Evolutionary conservation across 2,329 filamentous ascomycete genomes (phyloP).

Genomic region (Sporothrix phasma): DNA sequence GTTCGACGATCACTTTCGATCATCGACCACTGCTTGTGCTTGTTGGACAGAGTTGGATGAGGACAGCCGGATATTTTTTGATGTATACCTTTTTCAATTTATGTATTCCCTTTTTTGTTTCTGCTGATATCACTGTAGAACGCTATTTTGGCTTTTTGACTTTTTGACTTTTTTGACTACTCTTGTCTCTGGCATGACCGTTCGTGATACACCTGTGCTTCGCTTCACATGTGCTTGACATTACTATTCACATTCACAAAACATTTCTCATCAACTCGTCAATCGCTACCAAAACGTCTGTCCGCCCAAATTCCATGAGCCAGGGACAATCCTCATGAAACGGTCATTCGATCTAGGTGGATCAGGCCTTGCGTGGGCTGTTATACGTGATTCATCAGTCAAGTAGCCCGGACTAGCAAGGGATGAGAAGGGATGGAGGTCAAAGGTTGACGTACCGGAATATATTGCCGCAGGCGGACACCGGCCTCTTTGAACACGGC

Average conservation of each 20-base stretch:
- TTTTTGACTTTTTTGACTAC: neutral
- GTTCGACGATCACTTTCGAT: neutral
- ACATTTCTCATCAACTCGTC: neutral
- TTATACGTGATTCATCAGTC: neutral
- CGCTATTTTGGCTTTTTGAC: slow-evolving; percentile 11
- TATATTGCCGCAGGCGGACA: slow-evolving; percentile 77
- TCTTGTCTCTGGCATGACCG: neutral
- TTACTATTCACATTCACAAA: neutral
- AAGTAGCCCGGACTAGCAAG: neutral
- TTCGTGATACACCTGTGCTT: no score
- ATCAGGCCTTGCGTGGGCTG: slow-evolving; percentile 56
- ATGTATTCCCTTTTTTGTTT: slow-evolving; percentile 17
- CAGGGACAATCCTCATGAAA: neutral
- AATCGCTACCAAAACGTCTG: neutral
- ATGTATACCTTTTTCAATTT: slow-evolving; percentile 11
- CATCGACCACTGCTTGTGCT: neutral
- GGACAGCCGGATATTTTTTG: slow-evolving; percentile 12
- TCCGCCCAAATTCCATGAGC: neutral
- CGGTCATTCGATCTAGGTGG: slow-evolving; percentile 44
- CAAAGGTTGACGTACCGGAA: slow-evolving; percentile 50
- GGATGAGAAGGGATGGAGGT: slow-evolving; percentile 8
- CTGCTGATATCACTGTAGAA: slow-evolving; percentile 21
- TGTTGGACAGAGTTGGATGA: slow-evolving; percentile 10
- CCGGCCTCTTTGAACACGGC: slow-evolving; percentile 75
- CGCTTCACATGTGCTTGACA: slow-evolving; percentile 14